Percentiles rank a stretch among this genome's conserved stretches.
These are phyloP conservation scores for Ceratocystis cubensis DNA, from an alignment of 2,329 filamentous ascomycete species.

Conservation along the genomic window DNA sequence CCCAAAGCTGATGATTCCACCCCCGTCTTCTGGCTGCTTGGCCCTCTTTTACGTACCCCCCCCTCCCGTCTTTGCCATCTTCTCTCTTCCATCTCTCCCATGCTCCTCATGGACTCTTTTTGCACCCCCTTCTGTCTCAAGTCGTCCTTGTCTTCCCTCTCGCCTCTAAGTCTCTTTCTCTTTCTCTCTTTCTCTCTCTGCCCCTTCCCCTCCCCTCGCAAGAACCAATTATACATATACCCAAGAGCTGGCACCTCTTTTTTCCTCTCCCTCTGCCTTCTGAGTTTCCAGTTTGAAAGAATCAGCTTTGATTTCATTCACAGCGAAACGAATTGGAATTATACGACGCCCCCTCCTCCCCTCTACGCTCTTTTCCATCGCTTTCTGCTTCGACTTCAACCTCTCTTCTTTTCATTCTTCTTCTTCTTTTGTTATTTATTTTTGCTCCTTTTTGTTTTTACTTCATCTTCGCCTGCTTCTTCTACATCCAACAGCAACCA, in stretches of 20 bases:
- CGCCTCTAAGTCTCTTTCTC: slow-evolving; percentile 8
- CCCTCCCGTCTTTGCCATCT: too few species aligned
- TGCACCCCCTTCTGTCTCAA: slow-evolving; percentile 27
- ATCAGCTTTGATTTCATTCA: slow-evolving; percentile 29
- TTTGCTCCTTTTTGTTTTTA: slow-evolving; percentile 20
- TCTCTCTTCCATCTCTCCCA: slow-evolving; percentile 27
- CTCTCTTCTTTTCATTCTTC: slow-evolving; percentile 11
- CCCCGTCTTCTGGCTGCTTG: neutral
- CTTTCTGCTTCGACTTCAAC: slow-evolving; percentile 17
- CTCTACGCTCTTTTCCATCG: slow-evolving; percentile 18
- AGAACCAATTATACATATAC: slow-evolving; percentile 29
- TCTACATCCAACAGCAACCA: slow-evolving; percentile 11
- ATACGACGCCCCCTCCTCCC: slow-evolving; percentile 8
- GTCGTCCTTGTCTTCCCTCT: slow-evolving; percentile 32
- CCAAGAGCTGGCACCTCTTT: slow-evolving; percentile 46
- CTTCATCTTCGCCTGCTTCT: slow-evolving; percentile 22
- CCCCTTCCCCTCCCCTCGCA: slow-evolving; percentile 10
- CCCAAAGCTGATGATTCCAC: neutral
- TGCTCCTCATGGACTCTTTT: slow-evolving; percentile 31
- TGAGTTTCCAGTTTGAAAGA: slow-evolving; percentile 28
- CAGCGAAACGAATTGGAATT: slow-evolving; percentile 31
- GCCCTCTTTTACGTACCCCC: neutral
- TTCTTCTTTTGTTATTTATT: neutral
- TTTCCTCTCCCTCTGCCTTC: slow-evolving; percentile 23
- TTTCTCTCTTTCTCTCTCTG: neutral